Evolutionary conservation across 2,329 filamentous ascomycete species (phyloP).

Genomic region (Verticillium longisporum): DNA sequence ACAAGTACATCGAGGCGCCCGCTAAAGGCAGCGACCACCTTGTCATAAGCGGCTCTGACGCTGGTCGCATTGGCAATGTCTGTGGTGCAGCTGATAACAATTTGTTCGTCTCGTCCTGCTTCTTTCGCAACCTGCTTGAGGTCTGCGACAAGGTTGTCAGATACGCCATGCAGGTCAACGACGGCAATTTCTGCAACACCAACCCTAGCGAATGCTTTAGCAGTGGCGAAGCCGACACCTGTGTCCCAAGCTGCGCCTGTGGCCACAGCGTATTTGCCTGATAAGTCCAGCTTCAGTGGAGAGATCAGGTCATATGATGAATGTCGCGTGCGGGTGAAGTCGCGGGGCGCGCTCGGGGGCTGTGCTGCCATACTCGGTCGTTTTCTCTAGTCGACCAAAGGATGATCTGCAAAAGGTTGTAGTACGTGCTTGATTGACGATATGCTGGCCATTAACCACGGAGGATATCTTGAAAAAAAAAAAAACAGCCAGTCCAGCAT

Average conservation of each 20-base stretch:
- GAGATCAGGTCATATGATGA: too few relatives aligned
- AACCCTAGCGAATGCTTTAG: conserved; percentile 13
- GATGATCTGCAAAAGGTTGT: too few relatives aligned
- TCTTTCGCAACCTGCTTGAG: conserved; percentile 11
- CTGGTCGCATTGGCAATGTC: conserved; percentile 12
- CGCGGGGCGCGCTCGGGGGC: too few relatives aligned
- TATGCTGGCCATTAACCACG: too few relatives aligned
- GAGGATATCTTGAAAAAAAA: too few relatives aligned
- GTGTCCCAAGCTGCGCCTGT: conserved; percentile 13
- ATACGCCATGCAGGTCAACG: conserved; percentile 11
- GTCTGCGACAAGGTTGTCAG: conserved; percentile 9
- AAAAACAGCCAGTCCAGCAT: too few relatives aligned
- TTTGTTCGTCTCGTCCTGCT: conserved; percentile 10
- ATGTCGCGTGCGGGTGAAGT: neutral
- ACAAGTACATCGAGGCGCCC: conserved; percentile 7
- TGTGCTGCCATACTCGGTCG: too few relatives aligned
- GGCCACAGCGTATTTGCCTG: conserved; percentile 9
- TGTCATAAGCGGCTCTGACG: conserved; percentile 6
- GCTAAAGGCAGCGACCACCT: conserved; percentile 4
- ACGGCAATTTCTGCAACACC: conserved; percentile 15
- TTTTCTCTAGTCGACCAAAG: too few relatives aligned
- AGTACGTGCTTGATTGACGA: too few relatives aligned
- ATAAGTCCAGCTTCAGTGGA: too few relatives aligned
- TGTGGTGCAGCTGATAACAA: conserved; percentile 6
- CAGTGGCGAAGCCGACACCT: conserved; percentile 13